Evolutionary conservation across 768 basidiomycete genomes (phyloP).

Genomic region (Tulasnella sp.): DNA sequence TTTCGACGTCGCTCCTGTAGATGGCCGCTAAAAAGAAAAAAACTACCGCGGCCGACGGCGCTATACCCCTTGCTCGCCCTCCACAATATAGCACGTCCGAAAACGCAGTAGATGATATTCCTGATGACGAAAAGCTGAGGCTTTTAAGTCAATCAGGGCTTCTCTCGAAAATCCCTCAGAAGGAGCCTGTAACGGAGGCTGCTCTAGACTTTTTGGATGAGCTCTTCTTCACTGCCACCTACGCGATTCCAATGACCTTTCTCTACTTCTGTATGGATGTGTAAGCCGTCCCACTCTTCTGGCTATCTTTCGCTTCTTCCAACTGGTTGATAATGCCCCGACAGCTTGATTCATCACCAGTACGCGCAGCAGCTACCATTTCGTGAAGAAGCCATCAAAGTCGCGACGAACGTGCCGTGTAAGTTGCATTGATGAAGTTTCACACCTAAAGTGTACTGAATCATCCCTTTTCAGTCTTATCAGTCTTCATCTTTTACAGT

Average conservation of each 20-base stretch:
- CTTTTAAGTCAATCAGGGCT: conserved; percentile 53
- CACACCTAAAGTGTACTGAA: not conserved
- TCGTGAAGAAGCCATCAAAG: conserved; percentile 40
- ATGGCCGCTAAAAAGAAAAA: no score
- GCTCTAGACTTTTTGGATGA: conserved; percentile 39
- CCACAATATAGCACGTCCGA: not conserved
- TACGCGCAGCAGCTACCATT: conserved; percentile 52
- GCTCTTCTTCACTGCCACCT: conserved; percentile 50
- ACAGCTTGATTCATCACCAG: conserved; percentile 66
- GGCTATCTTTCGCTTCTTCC: not conserved
- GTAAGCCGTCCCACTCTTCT: conserved; percentile 35
- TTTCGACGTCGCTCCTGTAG: no score
- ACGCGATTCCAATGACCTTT: conserved; percentile 65
- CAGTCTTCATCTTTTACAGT: conserved; percentile 70
- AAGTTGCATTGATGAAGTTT: conserved; percentile 25
- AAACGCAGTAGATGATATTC: conserved; percentile 35
- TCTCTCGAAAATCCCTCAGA: conserved; percentile 21
- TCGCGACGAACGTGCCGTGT: conserved; percentile 66
- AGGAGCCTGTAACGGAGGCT: not conserved
- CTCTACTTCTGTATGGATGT: conserved; percentile 75
- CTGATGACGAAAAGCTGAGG: conserved; percentile 71
- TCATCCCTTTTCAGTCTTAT: conserved; percentile 40
- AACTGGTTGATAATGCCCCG: conserved; percentile 3
- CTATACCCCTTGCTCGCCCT: conserved; percentile 2
- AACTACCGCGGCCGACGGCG: no score